These are phyloP conservation scores for Euryodendron excelsum DNA, from an alignment of 148 eudicot species.

Conservation along the genomic window DNA sequence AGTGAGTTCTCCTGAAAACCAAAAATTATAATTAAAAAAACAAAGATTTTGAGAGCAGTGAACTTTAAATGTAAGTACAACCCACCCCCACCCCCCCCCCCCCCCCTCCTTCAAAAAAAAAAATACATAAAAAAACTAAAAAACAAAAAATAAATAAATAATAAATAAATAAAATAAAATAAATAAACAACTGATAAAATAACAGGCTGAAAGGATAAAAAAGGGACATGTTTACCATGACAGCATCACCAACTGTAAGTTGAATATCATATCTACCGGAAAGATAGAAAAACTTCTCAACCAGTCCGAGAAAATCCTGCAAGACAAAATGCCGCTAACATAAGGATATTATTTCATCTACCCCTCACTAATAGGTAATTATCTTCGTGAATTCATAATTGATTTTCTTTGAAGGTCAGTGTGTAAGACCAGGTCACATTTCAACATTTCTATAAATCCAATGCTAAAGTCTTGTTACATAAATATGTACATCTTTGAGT, in stretches of 20 bases:
- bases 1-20: constrained; percentile 83
- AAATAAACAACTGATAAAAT: not conserved
- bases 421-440: not conserved
- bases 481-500: too few species aligned
- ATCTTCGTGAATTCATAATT: not conserved
- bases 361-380: not conserved
- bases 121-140: not conserved
- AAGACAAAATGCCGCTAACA: constrained; percentile 19
- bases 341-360: not conserved
- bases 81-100: not conserved
- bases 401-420: not conserved
- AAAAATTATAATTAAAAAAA: constrained; percentile 11
- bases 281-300: constrained; percentile 79
- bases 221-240: constrained; percentile 60
- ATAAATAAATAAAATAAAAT: too few species aligned
- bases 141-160: not conserved
- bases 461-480: not conserved
- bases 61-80: not conserved
- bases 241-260: constrained; percentile 83
- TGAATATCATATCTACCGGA: constrained; percentile 81
- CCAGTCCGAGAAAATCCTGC: constrained; percentile 92
- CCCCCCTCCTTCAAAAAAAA: not conserved
- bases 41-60: not conserved
- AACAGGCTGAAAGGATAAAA: not conserved
- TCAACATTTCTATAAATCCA: not conserved